A percentile compares a stretch with the other conserved stretches of the same genome.
Evolutionary conservation across 768 basidiomycete species (phyloP).

Genomic region (Chalciporus sphaerocephalus): DNA sequence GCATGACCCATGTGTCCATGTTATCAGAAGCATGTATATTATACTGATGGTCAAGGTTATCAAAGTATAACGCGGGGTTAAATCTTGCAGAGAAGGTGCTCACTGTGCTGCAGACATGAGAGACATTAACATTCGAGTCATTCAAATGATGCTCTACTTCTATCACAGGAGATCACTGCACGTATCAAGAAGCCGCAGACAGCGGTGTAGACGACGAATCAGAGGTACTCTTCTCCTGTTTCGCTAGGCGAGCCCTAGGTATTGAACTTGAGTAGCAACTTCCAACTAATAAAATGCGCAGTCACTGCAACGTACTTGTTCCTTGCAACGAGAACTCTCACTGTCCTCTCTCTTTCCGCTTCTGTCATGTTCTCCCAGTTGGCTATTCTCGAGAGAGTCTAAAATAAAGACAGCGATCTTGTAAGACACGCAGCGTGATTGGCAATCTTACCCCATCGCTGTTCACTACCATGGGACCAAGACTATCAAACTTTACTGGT

Average conservation of each 20-base stretch:
- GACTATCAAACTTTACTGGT: slow-evolving; percentile 48
- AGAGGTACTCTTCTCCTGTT: not conserved
- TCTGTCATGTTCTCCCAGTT: slow-evolving; percentile 61
- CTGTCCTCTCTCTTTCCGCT: slow-evolving; percentile 52
- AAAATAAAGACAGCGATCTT: not conserved
- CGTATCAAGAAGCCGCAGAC: not conserved
- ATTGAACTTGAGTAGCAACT: not conserved
- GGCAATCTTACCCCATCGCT: slow-evolving; percentile 50
- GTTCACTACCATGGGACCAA: slow-evolving; percentile 69
- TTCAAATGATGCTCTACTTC: not conserved
- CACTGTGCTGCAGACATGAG: too few species aligned
- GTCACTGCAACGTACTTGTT: slow-evolving; percentile 40
- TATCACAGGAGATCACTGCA: too few species aligned
- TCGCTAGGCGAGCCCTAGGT: slow-evolving; percentile 9
- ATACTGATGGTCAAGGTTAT: too few species aligned
- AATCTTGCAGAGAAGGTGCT: too few species aligned
- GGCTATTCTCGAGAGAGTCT: slow-evolving; percentile 64
- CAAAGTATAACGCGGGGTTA: too few species aligned
- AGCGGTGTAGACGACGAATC: not conserved
- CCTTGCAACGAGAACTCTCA: slow-evolving; percentile 49
- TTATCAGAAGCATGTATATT: too few species aligned
- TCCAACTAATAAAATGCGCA: not conserved
- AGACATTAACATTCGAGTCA: too few species aligned
- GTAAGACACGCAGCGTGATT: not conserved
- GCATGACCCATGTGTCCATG: too few species aligned